These are phyloP conservation scores for Tetragonia tetragonoides DNA, from an alignment of 148 eudicot species.

Conservation along the genomic window DNA sequence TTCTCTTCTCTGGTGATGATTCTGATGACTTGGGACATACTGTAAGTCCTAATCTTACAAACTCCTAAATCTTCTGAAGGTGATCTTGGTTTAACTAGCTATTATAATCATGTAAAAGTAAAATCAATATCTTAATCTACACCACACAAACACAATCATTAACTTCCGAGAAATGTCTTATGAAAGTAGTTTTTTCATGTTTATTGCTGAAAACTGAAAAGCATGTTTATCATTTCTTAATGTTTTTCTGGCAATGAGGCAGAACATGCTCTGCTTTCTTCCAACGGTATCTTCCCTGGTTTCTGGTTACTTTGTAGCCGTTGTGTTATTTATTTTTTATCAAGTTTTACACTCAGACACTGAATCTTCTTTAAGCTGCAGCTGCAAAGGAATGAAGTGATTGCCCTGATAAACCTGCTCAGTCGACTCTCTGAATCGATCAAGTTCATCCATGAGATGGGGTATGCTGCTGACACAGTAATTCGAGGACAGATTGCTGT, in stretches of 20 bases:
- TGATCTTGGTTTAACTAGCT: neutral
- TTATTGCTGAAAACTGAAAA: too few relatives aligned
- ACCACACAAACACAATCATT: neutral
- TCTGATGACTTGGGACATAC: constrained; percentile 33
- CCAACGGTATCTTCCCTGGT: neutral
- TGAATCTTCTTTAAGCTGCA: constrained; percentile 7
- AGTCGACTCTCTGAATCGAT: constrained; percentile 27
- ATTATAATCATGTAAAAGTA: neutral
- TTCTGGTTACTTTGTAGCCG: neutral
- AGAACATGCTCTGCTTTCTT: neutral
- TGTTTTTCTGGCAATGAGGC: too few relatives aligned
- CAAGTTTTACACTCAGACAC: neutral
- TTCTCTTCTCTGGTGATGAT: constrained; percentile 58
- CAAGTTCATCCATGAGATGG: constrained; percentile 22
- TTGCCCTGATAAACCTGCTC: constrained; percentile 26
- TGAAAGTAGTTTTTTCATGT: too few relatives aligned
- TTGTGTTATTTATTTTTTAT: neutral
- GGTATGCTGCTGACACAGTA: constrained; percentile 1
- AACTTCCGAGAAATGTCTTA: too few relatives aligned
- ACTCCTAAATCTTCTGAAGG: neutral
- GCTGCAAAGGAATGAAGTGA: constrained; percentile 33
- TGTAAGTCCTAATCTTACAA: constrained; percentile 34
- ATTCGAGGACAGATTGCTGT: neutral
- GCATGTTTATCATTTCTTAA: too few relatives aligned
- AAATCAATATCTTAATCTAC: neutral